Base-by-base conservation (phyloP, 2,329 filamentous ascomycete genomes). In the Xylariaceae sp. region DNA sequence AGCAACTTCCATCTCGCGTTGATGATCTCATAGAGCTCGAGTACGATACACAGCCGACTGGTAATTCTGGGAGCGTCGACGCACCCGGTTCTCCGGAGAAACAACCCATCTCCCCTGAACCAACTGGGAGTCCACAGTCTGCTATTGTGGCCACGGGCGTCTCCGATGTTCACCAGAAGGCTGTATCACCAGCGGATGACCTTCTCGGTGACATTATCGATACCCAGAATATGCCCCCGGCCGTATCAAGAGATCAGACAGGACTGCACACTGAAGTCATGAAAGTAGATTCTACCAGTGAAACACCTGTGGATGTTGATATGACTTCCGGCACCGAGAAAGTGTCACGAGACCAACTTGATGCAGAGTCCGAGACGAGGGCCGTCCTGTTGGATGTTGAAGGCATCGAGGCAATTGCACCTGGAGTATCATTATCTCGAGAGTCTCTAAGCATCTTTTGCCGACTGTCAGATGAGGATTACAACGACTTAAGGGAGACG, bases 351-450 rank as follows among this genome's bases (percentile, higher is more conserved):
- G n/a, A n/a, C n/a, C n/a, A n/a, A 37, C 32, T 14, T 16, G 12
- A 12, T 37, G 14, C 32, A 37, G 32, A 37, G 32, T 14, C 32
- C 3, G 32, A 16, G 44, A 21, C 20, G 16, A 37, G 21, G 3
- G 26, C 37, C 23, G 54, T 50, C 18, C 48, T 63, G 18, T 45
- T 42, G 37, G 52, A 58, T 14, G 4, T 62, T 5, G 42, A 56
- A n/a, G 21, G 40, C 2, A 45, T 62, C 9, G 50, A 60, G 10
- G 23, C 20, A 14, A 50, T 54, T 16, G 43, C 48, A 21, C 7
- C 40, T 26, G 49, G 44, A 18, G 32, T 29, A 9, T 20, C 50
- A 14, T 29, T 59, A n/a, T 60, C 62, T 9, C 29, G 45, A 9
- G 43, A 52, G 10, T 54, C 59, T 12, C 52, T 59, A 20, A 40